phyloP scores from a whole-genome alignment of 768 basidiomycete species.

The Termitomyces sp. region DNA sequence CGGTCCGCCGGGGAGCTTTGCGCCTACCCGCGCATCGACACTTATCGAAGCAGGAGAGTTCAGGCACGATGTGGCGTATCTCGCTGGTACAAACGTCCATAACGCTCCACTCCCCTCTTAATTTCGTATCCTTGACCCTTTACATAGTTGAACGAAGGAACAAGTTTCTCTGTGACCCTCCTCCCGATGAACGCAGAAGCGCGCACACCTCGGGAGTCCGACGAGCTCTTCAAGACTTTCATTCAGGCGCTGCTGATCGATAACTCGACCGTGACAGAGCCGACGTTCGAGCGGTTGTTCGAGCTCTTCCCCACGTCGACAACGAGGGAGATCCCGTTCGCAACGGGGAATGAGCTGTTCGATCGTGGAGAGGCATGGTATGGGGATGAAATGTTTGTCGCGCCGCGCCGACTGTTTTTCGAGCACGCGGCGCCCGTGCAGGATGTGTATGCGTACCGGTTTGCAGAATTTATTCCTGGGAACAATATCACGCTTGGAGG shows the following conservation, averaged over 20 bases:
- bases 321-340: slow-evolving; percentile 33
- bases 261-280: slow-evolving; percentile 38
- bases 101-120: background rate
- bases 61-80: slow-evolving; percentile 40
- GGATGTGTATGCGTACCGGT: slow-evolving; percentile 48
- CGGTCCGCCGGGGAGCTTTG: slow-evolving; percentile 45
- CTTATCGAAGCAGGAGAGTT: slow-evolving; percentile 43
- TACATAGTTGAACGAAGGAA: slow-evolving; percentile 26
- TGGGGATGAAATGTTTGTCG: slow-evolving; percentile 51
- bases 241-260: slow-evolving; percentile 45
- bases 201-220: slow-evolving; percentile 34
- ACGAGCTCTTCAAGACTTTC: slow-evolving; percentile 39
- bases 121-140: background rate
- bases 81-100: slow-evolving; percentile 51
- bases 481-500: too few relatives aligned
- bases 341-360: slow-evolving; percentile 55
- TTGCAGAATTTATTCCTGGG: slow-evolving; percentile 48
- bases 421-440: slow-evolving; percentile 40
- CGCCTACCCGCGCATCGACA: slow-evolving; percentile 38
- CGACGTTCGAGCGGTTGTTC: slow-evolving; percentile 32
- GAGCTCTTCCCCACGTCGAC: slow-evolving; percentile 35
- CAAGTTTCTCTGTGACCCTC: slow-evolving; percentile 39
- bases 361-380: slow-evolving; percentile 56
- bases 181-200: slow-evolving; percentile 34
- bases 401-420: slow-evolving; percentile 44